These are phyloP conservation scores for Elaphomyces granulatus DNA, from an alignment of 495 filamentous ascomycete species.

Conservation along the genomic window DNA sequence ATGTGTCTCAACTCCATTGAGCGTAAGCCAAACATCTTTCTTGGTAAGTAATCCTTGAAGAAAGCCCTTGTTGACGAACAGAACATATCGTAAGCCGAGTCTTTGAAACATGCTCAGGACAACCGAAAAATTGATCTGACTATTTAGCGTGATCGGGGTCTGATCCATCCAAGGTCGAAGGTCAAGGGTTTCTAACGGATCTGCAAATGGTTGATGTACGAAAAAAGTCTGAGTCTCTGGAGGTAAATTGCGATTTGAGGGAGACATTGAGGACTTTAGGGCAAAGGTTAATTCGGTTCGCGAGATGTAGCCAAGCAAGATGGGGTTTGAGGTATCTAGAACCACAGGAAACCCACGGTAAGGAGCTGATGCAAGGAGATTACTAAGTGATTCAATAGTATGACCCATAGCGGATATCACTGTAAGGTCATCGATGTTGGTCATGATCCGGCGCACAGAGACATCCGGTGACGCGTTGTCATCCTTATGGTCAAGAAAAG, in stretches of 20 bases:
- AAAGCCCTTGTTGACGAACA: conserved; percentile 70
- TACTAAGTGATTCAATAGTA: conserved; percentile 60
- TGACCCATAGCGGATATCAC: conserved; percentile 73
- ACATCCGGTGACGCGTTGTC: conserved; percentile 73
- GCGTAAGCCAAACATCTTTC: conserved; percentile 93
- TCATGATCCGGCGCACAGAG: conserved; percentile 76
- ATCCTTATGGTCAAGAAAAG: conserved; percentile 87
- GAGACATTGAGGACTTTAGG: conserved; percentile 35
- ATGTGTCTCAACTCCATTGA: conserved; percentile 63
- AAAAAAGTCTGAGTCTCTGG: conserved; percentile 72
- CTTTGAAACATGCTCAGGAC: conserved; percentile 87
- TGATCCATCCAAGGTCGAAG: conserved; percentile 97
- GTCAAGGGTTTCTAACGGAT: conserved; percentile 67
- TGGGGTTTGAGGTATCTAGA: conserved; percentile 47
- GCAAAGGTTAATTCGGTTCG: conserved; percentile 78
- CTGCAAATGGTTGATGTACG: conserved; percentile 64
- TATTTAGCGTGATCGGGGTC: conserved; percentile 81
- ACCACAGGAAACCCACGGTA: conserved; percentile 93
- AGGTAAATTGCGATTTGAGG: conserved; percentile 39
- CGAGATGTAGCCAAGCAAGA: conserved; percentile 86
- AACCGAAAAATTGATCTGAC: conserved; percentile 57
- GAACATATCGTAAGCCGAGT: conserved; percentile 76
- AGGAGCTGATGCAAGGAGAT: conserved; percentile 53
- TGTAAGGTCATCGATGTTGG: conserved; percentile 75
- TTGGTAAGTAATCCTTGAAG: conserved; percentile 84